phyloP scores from a whole-genome alignment of 768 basidiomycete genomes.

The Lenzites betulinus region DNA sequence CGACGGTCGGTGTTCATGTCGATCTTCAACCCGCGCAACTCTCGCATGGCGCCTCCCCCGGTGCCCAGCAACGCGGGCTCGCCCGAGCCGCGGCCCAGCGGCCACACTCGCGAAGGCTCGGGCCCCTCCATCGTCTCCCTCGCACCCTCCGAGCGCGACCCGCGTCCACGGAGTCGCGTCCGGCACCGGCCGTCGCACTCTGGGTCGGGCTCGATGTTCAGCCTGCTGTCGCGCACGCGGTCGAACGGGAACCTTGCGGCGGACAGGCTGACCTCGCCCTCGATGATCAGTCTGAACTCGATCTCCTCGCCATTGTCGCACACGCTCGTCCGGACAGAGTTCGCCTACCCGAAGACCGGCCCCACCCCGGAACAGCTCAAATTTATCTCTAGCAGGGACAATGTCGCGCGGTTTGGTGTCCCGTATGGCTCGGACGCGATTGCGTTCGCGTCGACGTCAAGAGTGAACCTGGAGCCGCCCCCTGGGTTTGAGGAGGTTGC shows the following conservation, averaged over 20 bases:
- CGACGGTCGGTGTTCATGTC: conserved; percentile 25
- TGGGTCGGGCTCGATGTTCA: conserved; percentile 40
- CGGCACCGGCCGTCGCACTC: conserved; percentile 39
- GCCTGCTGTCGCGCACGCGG: conserved; percentile 42
- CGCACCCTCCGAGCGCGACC: conserved; percentile 10
- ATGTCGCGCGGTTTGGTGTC: conserved; percentile 67
- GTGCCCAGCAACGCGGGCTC: conserved; percentile 9
- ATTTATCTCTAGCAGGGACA: conserved; percentile 68
- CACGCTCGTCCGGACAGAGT: conserved; percentile 69
- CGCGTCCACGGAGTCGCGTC: conserved; percentile 28
- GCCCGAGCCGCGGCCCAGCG: conserved; percentile 19
- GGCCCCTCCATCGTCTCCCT: conserved; percentile 32
- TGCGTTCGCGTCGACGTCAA: conserved; percentile 56
- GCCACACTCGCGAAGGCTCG: conserved; percentile 22
- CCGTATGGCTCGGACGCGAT: conserved; percentile 78
- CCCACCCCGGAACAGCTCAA: conserved; percentile 66
- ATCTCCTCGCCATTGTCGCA: conserved; percentile 80
- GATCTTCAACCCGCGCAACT: conserved; percentile 25
- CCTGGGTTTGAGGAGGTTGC: conserved; percentile 32
- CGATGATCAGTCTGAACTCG: conserved; percentile 67
- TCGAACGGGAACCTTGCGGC: conserved; percentile 43
- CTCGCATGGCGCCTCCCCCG: conserved; percentile 8
- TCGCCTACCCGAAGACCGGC: conserved; percentile 63
- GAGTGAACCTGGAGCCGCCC: conserved; percentile 45
- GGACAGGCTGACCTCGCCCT: conserved; percentile 55